Percentiles rank a stretch among this genome's conserved stretches.
phyloP scores from a whole-genome alignment of 2,329 filamentous ascomycete species.

The Calonectria hawksworthii region DNA sequence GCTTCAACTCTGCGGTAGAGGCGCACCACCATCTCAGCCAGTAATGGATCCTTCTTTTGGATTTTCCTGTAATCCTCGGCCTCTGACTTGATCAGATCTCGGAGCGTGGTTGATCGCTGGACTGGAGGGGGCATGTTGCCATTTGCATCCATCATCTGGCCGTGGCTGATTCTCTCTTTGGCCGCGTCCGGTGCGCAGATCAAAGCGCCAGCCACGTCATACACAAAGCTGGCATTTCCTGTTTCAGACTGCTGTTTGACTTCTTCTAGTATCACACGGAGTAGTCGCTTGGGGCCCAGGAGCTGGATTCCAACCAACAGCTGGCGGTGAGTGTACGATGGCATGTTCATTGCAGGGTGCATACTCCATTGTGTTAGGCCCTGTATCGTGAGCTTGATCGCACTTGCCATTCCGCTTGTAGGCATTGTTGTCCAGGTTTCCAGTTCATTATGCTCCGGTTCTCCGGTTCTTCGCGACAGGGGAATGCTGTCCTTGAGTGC shows the following conservation, averaged over 20 bases:
- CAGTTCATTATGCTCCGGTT: slow-evolving; percentile 75
- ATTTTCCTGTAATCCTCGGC: slow-evolving; percentile 70
- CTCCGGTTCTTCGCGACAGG: slow-evolving; percentile 72
- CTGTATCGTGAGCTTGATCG: slow-evolving; percentile 73
- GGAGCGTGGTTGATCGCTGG: slow-evolving; percentile 69
- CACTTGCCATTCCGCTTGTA: slow-evolving; percentile 68
- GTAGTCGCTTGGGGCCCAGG: slow-evolving; percentile 71
- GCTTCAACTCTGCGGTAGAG: slow-evolving; percentile 75
- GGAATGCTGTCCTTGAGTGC: slow-evolving; percentile 72
- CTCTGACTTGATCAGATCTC: slow-evolving; percentile 70
- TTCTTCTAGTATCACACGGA: slow-evolving; percentile 77
- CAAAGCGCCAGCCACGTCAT: slow-evolving; percentile 78
- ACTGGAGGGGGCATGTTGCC: slow-evolving; percentile 52
- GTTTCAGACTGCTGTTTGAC: slow-evolving; percentile 72
- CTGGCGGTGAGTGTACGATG: slow-evolving; percentile 80
- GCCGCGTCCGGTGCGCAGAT: slow-evolving; percentile 76
- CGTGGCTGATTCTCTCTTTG: slow-evolving; percentile 55
- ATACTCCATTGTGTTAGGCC: slow-evolving; percentile 77
- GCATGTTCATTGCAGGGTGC: slow-evolving; percentile 68
- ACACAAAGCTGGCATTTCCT: slow-evolving; percentile 71
- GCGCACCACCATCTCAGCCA: slow-evolving; percentile 74
- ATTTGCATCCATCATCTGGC: slow-evolving; percentile 51
- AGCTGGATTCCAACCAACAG: slow-evolving; percentile 73
- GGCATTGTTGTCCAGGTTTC: slow-evolving; percentile 74
- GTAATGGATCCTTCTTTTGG: slow-evolving; percentile 67